Evolutionary conservation across 2,329 filamentous ascomycete genomes (phyloP).

Genomic region (Biscogniauxia marginata): DNA sequence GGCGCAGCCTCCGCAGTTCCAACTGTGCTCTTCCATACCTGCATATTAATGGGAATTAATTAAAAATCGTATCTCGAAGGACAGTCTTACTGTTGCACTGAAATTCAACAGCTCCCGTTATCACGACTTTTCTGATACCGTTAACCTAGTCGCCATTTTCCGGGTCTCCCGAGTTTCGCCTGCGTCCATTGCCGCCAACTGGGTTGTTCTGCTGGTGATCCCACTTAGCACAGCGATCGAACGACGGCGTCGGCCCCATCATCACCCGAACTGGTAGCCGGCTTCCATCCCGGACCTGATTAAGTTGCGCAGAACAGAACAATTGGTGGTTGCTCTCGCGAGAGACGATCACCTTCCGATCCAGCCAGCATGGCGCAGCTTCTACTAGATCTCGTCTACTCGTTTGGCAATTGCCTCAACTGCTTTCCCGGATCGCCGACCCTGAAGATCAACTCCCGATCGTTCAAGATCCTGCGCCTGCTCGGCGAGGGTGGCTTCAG

Average conservation of each 20-base stretch:
- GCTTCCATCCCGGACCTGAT: not conserved
- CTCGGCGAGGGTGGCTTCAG: conserved; percentile 98
- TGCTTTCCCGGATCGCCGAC: conserved; percentile 95
- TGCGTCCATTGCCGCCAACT: not conserved
- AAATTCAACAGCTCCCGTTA: not conserved
- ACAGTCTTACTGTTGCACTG: not conserved
- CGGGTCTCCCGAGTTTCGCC: not conserved
- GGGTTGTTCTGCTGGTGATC: too few relatives aligned
- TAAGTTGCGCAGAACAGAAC: conserved; percentile 5
- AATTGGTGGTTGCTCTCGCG: conserved; percentile 1
- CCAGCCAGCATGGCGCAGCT: conserved; percentile 69
- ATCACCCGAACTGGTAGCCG: conserved; percentile 2
- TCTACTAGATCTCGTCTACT: conserved; percentile 85
- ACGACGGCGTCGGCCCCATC: not conserved
- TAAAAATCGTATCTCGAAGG: not conserved
- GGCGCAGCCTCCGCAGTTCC: not conserved
- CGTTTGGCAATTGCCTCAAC: conserved; percentile 89
- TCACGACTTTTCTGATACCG: not conserved
- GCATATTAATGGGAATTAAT: not conserved
- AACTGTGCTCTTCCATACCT: not conserved
- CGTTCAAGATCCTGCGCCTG: conserved; percentile 92
- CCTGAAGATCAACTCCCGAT: conserved; percentile 90
- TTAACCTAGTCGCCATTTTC: not conserved
- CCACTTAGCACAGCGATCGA: not conserved
- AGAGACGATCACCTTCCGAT: not conserved